phyloP scores from a whole-genome alignment of 306 rosid species.

The Hippophae tibetana region DNA sequence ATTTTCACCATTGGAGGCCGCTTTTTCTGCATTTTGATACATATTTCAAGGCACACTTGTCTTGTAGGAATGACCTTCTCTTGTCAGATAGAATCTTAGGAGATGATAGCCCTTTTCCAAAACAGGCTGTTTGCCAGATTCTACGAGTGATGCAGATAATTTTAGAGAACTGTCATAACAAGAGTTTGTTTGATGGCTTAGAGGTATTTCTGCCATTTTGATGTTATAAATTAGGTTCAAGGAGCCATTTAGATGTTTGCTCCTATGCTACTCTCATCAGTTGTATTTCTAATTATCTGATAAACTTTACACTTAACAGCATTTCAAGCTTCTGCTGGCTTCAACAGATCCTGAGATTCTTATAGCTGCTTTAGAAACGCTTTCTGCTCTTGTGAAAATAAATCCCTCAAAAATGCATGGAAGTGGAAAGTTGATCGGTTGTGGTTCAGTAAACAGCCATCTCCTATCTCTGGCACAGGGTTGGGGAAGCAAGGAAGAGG shows the following conservation, averaged over 20 bases:
- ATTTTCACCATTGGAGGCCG: conserved; percentile 96
- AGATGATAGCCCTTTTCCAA: conserved; percentile 78
- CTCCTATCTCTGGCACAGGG: conserved; percentile 92
- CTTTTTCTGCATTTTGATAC: conserved; percentile 82
- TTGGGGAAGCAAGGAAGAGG: conserved; percentile 99
- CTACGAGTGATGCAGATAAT: conserved; percentile 88
- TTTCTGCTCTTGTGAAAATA: conserved; percentile 78
- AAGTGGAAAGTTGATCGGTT: conserved; percentile 81
- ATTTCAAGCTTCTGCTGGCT: conserved; percentile 85
- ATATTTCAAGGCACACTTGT: conserved; percentile 83
- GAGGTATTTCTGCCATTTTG: conserved; percentile 46
- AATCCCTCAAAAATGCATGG: conserved; percentile 93
- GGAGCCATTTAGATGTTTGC: not conserved
- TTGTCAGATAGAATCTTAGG: conserved; percentile 70
- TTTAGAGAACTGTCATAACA: conserved; percentile 87
- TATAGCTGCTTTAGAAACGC: conserved; percentile 81
- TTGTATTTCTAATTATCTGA: not conserved
- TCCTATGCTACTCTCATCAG: not conserved
- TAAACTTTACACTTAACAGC: conserved; percentile 36
- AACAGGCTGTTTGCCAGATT: conserved; percentile 78
- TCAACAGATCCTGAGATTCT: conserved; percentile 89
- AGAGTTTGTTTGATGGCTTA: conserved; percentile 85
- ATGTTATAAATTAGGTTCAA: conserved; percentile 1
- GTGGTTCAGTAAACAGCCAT: conserved; percentile 79
- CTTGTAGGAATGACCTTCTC: conserved; percentile 78